phyloP scores from a whole-genome alignment of 2,329 filamentous ascomycete species.

The Thielaviopsis populi region DNA sequence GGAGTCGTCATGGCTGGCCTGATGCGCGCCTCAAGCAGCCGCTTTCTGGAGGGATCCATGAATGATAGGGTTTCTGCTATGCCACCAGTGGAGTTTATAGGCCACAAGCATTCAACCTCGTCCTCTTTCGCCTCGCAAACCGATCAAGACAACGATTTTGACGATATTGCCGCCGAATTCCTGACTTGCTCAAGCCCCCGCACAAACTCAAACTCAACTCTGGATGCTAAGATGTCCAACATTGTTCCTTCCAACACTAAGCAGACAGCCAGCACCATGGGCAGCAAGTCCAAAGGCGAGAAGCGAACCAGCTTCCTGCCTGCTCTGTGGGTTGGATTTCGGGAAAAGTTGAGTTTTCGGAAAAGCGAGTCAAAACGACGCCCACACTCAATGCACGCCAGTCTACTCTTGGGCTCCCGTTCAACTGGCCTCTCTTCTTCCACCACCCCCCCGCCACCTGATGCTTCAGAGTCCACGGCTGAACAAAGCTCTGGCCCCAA shows the following conservation, averaged over 20 bases:
- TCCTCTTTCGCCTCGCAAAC: constrained; percentile 19
- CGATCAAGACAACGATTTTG: constrained; percentile 19
- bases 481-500: neutral
- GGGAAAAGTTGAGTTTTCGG: constrained; percentile 21
- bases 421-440: neutral
- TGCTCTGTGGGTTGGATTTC: constrained; percentile 22
- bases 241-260: constrained; percentile 7
- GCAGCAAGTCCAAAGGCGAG: constrained; percentile 11
- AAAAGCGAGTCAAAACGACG: constrained; percentile 15
- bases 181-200: constrained; percentile 15
- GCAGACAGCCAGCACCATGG: constrained; percentile 9
- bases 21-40: constrained; percentile 29
- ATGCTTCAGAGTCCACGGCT: neutral
- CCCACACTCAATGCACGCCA: constrained; percentile 15
- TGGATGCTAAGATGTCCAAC: constrained; percentile 2
- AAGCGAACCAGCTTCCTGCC: constrained; percentile 17
- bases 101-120: constrained; percentile 15
- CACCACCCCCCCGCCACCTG: neutral
- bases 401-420: neutral
- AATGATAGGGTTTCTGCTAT: constrained; percentile 59
- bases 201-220: neutral
- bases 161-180: constrained; percentile 18
- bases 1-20: constrained; percentile 13
- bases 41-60: constrained; percentile 74
- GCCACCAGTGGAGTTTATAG: constrained; percentile 55